Base-by-base conservation (phyloP, 805 yeast species). In the Ogataea wickerhamii region DNA sequence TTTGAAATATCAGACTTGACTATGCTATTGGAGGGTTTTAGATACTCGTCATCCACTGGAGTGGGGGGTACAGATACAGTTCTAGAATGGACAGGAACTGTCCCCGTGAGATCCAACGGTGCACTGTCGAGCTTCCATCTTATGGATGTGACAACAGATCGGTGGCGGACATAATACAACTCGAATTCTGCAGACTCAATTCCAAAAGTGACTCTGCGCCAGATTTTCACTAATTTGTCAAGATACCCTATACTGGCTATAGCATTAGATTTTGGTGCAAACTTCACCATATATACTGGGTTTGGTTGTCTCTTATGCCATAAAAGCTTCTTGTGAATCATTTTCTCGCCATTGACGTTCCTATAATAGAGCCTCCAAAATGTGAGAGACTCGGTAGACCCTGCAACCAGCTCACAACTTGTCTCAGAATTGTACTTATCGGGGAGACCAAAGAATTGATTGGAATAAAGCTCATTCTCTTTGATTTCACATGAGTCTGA, bases 161-260 rank as follows among this genome's bases (percentile, higher is more conserved):
- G 78, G 53, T 85, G 94, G n/a, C 76, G 70, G 17, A 87, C 61
- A 49, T 83, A 80, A 0, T 77, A 64, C 44, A 87, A 63, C 49
- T 83, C 93, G 55, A 87, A 87, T 19, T 71, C 69, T 5, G 80
- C 70, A 27, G 77, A 71, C 24, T 75, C 78, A 19, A 73, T 71
- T 23, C 83, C 87, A 52, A 79, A 85, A 6, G 82, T 73, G 6
- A 78, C 68, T 35, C 96, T 66, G 37, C 79, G 70, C 95, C 96
- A 89, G 2, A 87, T 67, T 53, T 86, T 87, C 20, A 86, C 78
- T 11, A 83, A 64, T 24, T 68, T 67, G 56, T 87, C 95, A 55
- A 71, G 75, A 28, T 64, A 66, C 0, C 84, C 80, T 26, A 74
- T 70, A 34, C 82, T 72, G 6, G 88, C 83, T 16, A 88, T 76